Evolutionary conservation across 108 stramenopile species (phyloP), one percentile per base, ranked within the genome.

Genomic region (Cyclotella atomus): DNA sequence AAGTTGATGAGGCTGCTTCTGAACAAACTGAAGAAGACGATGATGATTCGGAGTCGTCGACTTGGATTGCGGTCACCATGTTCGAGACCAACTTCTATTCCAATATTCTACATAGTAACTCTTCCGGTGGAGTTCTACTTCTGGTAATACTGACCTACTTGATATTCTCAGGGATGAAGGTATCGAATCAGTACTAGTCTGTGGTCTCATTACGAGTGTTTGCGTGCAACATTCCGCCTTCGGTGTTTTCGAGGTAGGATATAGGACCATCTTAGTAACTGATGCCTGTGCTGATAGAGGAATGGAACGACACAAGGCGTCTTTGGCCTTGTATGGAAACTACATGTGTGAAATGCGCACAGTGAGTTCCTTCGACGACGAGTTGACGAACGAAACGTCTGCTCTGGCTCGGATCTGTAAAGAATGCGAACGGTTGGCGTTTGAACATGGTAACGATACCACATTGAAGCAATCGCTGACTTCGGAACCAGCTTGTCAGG

Each of bases 161-260:
- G 78, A 87, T 5, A 65, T 75, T 3, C 63, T 89, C 20, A 32
- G 45, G 44, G 29, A 46, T 7, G 59, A 79, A 33, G 72, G 71
- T 23, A 83, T 89, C 53, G 85, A 89, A 35, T 84, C 82, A 10
- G 86, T 87, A 0, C 56, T 87, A 25, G 86, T 87, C 5, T 89
- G 86, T 71, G 89, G 89, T 24, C 47, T 89, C 19, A 85, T 87
- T 33, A 89, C 89, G 0, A 69, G 65, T 27, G 89, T 89, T 5
- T 89, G 89, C 66, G 89, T 89, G 17, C 89, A 89, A 73, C 89
- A 87, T 49, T 84, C 86, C 3, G 86, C 89, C 35, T 89, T 87
- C 73, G 81, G 84, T 14, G 59, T 89, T 15, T 89, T 89, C 56
- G 89, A 89, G 68, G 86, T 86, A 1, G 89, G 89, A 29, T 87